These are phyloP conservation scores for Kodamaea fungicola DNA, from an alignment of 1,139 yeast species.

Conservation along the genomic window DNA sequence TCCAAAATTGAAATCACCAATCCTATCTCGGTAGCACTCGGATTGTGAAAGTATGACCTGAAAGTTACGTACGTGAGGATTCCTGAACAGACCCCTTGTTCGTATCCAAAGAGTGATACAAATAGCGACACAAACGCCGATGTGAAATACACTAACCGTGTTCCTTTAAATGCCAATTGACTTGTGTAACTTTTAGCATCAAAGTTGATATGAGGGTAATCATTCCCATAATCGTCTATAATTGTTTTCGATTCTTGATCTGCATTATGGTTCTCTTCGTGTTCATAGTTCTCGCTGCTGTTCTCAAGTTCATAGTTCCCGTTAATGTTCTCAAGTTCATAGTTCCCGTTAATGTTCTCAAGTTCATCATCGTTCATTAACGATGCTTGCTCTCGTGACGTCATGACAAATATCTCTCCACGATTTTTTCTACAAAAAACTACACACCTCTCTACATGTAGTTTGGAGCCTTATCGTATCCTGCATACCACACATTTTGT, in stretches of 20 bases:
- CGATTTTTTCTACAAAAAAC: not conserved
- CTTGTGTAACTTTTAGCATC: constrained; percentile 33
- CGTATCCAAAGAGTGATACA: constrained; percentile 84
- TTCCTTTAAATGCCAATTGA: constrained; percentile 37
- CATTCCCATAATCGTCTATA: constrained; percentile 32
- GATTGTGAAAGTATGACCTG: constrained; percentile 42
- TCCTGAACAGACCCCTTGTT: constrained; percentile 90
- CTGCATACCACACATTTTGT: too few species aligned
- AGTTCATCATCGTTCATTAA: too few species aligned
- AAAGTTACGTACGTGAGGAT: constrained; percentile 52
- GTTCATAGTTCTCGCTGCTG: not conserved
- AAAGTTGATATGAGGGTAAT: constrained; percentile 38
- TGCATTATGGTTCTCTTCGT: not conserved
- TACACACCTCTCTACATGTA: too few species aligned
- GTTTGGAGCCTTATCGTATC: too few species aligned
- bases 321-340: too few species aligned
- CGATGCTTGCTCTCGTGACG: constrained; percentile 2
- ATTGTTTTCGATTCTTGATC: not conserved
- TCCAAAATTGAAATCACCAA: constrained; percentile 50
- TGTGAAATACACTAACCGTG: constrained; percentile 61
- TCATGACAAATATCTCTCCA: constrained; percentile 1
- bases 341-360: too few species aligned
- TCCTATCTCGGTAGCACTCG: constrained; percentile 47
- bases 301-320: too few species aligned
- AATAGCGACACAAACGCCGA: constrained; percentile 80